Evolutionary conservation across 1,284 basidiomycete genomes (phyloP), one percentile per base, ranked within the genome.

Genomic region (Calocybe gambosa): DNA sequence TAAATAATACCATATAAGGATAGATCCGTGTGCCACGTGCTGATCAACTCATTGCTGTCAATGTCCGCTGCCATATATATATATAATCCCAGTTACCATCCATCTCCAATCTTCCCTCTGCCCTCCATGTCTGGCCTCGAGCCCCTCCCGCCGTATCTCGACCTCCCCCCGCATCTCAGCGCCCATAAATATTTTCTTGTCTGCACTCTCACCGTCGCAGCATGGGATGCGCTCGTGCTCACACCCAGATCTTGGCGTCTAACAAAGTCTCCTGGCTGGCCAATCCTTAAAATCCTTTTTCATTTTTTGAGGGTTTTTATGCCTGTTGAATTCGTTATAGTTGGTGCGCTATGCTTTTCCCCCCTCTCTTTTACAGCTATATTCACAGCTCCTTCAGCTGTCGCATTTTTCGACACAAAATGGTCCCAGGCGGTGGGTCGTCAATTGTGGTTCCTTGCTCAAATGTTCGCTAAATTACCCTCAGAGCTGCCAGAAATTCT

Each of bases 161-260:
- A 81, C 55, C 75, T 89, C 3, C 74, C 85, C 0, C 73, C 87
- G 1, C 87, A 87, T 60, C 71, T 89, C 23, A 80, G 77, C 31
- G 87, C 86, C 0, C 87, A 89, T 71, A 89, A 89, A 64, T 90
- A 89, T 58, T 89, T 89, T 63, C 78, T 85, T 44, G 87, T 89
- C 49, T 90, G 87, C 68, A 87, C 87, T 0, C 75, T 90, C 49
- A 90, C 87, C 41, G 85, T 90, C 45, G 84, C 87, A 0, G 87
- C 87, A 8, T 89, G 87, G 87, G 87, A 90, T 57, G 82, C 86
- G 26, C 78, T 90, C 54, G 87, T 90, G 18, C 74, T 90, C 37
- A 82, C 80, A 5, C 87, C 87, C 0, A 69, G 87, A 41, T 81
- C 82, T 45, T 89, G 81, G 77, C 75, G 81, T 34, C 76, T 90